Base-by-base conservation (phyloP, 257 asterid species). In the Lycium ferocissimum region DNA sequence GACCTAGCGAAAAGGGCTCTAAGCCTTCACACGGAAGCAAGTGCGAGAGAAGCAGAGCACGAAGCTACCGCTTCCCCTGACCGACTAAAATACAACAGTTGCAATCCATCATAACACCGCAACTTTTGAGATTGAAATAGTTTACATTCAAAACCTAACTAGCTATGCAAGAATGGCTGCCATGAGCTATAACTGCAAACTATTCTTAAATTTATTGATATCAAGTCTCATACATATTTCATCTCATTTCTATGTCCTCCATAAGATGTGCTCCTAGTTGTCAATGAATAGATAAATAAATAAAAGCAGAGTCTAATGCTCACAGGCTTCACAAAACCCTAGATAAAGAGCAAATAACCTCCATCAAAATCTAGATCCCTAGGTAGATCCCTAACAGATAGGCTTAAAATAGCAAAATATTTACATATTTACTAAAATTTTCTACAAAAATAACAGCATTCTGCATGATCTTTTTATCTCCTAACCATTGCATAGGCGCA, bases 341-440 rank as follows among this genome's bases (percentile, higher is more conserved):
- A 37, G 51, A 37, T 14, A 38, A 37, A 56, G 54, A 58, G 59
- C 38, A 35, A 65, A 45, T 17, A 80, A 33, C 53, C 35, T 56
- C 17, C 51, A 80, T 56, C 53, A 35, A 37, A 54, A 13, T 57
- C 45, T 80, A 57, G 72, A 80, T 57, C 45, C 53, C 63, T 9
- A 35, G 14, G 35, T 80, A 57, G 7, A 40, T 4, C 40, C 38
- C 26, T 38, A 70, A 40, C 33, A 40, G 35, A 40, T 26, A 26
- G 53, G 79, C 54, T 70, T 70, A 70, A 65, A 65, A 70, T 38
- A 40, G 40, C 33, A 70, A 69, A 40, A 45, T 6, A 75, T 45
- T 73, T 20, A 47, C 11, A 45, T 10, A 43, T 47, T 22, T 22
- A 47, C 80, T 22, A 22, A 12, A 12, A 49, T 49, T 47, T 76